Percentiles rank a stretch among this genome's conserved stretches.
phyloP scores from a whole-genome alignment of 2,329 filamentous ascomycete genomes.

The Fusarium azukiicola region DNA sequence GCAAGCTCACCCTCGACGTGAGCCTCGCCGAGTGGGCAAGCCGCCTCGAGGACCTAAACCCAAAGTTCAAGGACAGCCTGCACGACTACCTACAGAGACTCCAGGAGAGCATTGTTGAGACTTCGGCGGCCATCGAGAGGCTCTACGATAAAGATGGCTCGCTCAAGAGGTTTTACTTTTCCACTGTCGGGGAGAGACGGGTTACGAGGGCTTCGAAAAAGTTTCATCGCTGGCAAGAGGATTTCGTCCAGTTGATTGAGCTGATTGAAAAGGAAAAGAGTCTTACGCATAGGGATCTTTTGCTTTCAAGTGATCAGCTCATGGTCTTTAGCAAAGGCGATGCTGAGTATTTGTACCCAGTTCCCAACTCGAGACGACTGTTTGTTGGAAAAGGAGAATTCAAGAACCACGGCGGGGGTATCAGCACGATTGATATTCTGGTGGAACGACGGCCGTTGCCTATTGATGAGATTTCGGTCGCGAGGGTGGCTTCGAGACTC shows the following conservation, averaged over 20 bases:
- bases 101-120: background rate
- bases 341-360: background rate
- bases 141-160: background rate
- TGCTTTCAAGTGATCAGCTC: background rate
- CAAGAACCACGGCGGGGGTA: background rate
- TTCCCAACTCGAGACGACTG: background rate
- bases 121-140: background rate
- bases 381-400: background rate
- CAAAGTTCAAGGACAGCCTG: constrained; percentile 6
- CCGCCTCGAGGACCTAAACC: background rate
- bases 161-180: background rate
- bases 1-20: background rate
- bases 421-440: background rate
- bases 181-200: background rate
- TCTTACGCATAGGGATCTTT: background rate
- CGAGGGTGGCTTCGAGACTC: background rate
- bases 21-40: background rate
- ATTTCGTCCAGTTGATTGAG: background rate
- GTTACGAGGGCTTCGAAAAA: background rate
- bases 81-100: background rate
- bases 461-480: background rate
- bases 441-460: background rate
- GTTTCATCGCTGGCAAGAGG: constrained; percentile 5
- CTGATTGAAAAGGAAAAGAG: background rate
- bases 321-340: background rate